Percentiles rank a stretch among this genome's conserved stretches.
Conservation (phyloP, 139 green algal genomes). For the Picochlorum sp. region DNA sequence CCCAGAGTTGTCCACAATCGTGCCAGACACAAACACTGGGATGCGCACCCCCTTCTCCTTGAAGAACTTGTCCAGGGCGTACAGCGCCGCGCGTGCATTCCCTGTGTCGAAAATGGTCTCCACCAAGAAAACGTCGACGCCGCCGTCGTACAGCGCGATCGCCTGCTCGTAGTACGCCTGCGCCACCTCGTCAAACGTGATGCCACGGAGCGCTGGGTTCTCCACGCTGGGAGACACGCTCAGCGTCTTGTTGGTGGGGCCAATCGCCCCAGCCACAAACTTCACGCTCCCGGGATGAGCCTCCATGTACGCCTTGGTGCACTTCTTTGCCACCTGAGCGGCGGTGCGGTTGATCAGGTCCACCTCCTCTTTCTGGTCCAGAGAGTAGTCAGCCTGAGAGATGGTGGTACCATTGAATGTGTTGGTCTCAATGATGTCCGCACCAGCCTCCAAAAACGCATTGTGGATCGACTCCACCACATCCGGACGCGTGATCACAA, state of each 20-base stretch:
- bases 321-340: too few relatives aligned
- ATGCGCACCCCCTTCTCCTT: slow-evolving; percentile 62
- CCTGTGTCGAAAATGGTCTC: slow-evolving; percentile 99
- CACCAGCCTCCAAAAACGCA: slow-evolving; percentile 78
- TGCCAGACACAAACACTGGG: slow-evolving; percentile 92
- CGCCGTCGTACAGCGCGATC: slow-evolving; percentile 74
- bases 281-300: slow-evolving; percentile 40
- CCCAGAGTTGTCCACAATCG: slow-evolving; percentile 91
- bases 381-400: slow-evolving; percentile 85
- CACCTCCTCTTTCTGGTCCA: slow-evolving; percentile 83
- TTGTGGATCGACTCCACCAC: slow-evolving; percentile 91
- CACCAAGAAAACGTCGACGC: slow-evolving; percentile 93
- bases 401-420: slow-evolving; percentile 94
- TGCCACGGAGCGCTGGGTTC: slow-evolving; percentile 74
- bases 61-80: slow-evolving; percentile 90
- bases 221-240: slow-evolving; percentile 92
- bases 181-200: slow-evolving; percentile 96
- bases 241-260: slow-evolving; percentile 95
- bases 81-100: slow-evolving; percentile 94
- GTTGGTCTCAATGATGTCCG: slow-evolving; percentile 99
- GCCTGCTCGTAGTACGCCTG: slow-evolving; percentile 91
- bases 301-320: too few relatives aligned
- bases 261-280: slow-evolving; percentile 92
- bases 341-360: slow-evolving; percentile 82
- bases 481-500: slow-evolving; percentile 90